Evolutionary conservation across 2,329 filamentous ascomycete genomes (phyloP), one percentile per base, ranked within the genome.

Genomic region (Ascochyta clinopodiicola): DNA sequence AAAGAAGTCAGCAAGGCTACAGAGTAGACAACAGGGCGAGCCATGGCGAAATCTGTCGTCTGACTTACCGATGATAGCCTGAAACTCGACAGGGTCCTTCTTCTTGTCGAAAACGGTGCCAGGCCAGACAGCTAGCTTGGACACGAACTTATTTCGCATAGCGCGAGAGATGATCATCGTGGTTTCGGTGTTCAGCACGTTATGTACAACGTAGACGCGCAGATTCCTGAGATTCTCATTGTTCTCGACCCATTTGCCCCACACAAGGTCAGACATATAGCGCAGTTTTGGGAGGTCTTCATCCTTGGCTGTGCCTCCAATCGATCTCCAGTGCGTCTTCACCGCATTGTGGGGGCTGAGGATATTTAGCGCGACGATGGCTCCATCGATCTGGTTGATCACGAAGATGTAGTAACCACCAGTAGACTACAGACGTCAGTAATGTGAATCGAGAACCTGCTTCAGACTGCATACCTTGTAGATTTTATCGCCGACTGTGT

Each of bases 271-370:
- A 1, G 68, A 65, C 10, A 38, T 31, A 13, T 37, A 44, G 1
- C 51, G 49, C 2, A 71, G 22, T 7, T 54, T 50, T 3, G 68
- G 68, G 1, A 69, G 68, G 27, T 70, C 66, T 6, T 50, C 57
- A 0, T 40, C 32, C 6, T 47, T 49, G 3, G 24, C n/a, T 10
- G 47, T 55, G 15, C 31, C 42, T 4, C 57, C 50, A n/a, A 57
- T 53, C 48, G 57, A 62, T 4, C 24, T 46, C 19, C 38, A 29
- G 1, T 21, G 6, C 8, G 50, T 15, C 13, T 39, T 27, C 19
- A 59, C 59, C 1, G 59, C 56, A 4, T 44, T 25, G 5, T 42
- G 17, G 6, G 64, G 64, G 5, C 51, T 61, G 32, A 47, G 29
- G 5, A 63, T 42, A 25, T 61, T 46, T 15, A 35, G 44, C 1